Evolutionary conservation across 208 protist genomes (phyloP).

Genomic region (Strigomonas galati): DNA sequence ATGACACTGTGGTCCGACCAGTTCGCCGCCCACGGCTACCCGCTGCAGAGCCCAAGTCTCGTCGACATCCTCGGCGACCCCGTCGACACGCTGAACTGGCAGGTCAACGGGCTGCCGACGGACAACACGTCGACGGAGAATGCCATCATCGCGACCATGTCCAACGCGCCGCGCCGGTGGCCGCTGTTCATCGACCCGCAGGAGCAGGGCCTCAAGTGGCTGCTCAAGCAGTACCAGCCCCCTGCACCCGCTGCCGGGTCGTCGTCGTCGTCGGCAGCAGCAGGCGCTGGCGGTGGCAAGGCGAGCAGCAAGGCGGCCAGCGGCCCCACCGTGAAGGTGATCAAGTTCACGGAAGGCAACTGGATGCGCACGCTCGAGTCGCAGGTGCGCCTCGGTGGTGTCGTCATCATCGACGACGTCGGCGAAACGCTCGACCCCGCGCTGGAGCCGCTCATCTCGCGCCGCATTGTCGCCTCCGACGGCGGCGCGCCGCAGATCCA

Average conservation of each 20-base stretch:
- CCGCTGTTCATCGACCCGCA: constrained; percentile 96
- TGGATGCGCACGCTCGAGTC: constrained; percentile 91
- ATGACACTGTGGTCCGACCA: constrained; percentile 72
- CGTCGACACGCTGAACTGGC: constrained; percentile 96
- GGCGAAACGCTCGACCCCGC: constrained; percentile 94
- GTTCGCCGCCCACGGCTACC: constrained; percentile 47
- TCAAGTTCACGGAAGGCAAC: constrained; percentile 88
- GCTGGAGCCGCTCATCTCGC: constrained; percentile 91
- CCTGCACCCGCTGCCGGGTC: constrained; percentile 3
- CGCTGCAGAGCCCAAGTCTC: constrained; percentile 42
- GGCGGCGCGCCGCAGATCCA: constrained; percentile 80
- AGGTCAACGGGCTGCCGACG: constrained; percentile 95
- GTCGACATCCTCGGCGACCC: constrained; percentile 89
- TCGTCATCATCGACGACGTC: constrained; percentile 94
- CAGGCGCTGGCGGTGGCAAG: constrained; percentile 21
- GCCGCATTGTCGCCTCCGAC: constrained; percentile 78
- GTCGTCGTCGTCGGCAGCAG: constrained; percentile 17
- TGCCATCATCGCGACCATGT: constrained; percentile 90
- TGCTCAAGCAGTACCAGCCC: constrained; percentile 74
- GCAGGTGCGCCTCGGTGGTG: constrained; percentile 91
- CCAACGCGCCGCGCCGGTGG: constrained; percentile 82
- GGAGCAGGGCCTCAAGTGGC: constrained; percentile 95
- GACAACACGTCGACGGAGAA: constrained; percentile 96
- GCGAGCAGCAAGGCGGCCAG: neutral
- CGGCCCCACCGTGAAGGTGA: constrained; percentile 54